Evolutionary conservation across 2,329 filamentous ascomycete genomes (phyloP), one percentile per base, ranked within the genome.

Genomic region (Colletotrichum sp.): DNA sequence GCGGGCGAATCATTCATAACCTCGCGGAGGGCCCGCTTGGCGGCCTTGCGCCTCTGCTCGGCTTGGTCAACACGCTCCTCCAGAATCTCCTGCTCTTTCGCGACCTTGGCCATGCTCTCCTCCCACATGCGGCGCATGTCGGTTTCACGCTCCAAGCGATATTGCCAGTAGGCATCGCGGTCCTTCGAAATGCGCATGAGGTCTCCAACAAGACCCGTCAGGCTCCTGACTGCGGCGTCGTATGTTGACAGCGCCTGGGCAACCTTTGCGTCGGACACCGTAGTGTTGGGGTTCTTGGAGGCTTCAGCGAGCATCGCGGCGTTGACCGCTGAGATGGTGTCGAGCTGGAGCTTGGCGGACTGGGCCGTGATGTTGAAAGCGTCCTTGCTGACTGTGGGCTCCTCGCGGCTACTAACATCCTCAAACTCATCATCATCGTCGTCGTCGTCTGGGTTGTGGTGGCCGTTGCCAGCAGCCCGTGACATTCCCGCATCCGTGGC

Each of bases 21-120:
- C 82, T 98, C 96, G 76, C 94, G 95, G 29, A 99, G 89, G 3
- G 96, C 96, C 78, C 94, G 93, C 88, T 98, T 99, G 5, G 97
- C 97, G 78, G 95, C 91, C 83, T 95, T 96, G 73, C 96, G 92
- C 88, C 98, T 99, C 82, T 94, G 91, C 84, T 99, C 96, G 2
- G 96, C 95, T 84, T 98, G 95, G 61, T 95, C 95, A 77, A 98
- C 95, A 74, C 93, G 94, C 44, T 92, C 95, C 83, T 99, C 95
- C 2, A 99, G 90, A 68, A 96, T 92, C 85, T 99, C 97, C 80
- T 99, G 97, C 83, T 99, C 97, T 72, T 92, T 93, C 22, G 96
- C 97, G n/a, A 99, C 94, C 80, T 96, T 93, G 12, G 97, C 96
- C 97, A 99, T 98, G 85, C 96, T 99, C 81, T 99, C 97, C 85